A percentile compares a stretch with the other conserved stretches of the same genome.
These are phyloP conservation scores for Clonostachys sp. DNA, from an alignment of 2,329 filamentous ascomycete genomes.

Conservation along the genomic window DNA sequence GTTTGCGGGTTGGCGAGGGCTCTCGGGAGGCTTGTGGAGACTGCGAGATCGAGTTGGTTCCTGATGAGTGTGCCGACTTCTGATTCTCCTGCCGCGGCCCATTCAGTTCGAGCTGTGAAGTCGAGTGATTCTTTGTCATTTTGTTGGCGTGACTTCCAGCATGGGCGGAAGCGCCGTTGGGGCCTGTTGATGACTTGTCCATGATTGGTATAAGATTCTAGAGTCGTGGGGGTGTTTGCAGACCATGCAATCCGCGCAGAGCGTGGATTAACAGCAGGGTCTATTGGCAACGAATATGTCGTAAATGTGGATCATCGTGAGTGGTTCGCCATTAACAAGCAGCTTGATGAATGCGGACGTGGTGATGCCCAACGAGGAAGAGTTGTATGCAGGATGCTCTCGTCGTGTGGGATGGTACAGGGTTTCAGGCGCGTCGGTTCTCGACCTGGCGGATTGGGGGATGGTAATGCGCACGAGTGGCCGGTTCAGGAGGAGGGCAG, in stretches of 20 bases:
- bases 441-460: too few species aligned
- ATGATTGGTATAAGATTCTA: slow-evolving; percentile 16
- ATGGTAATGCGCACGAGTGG: too few species aligned
- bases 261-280: slow-evolving; percentile 18
- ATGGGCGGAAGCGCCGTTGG: slow-evolving; percentile 14
- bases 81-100: slow-evolving; percentile 10
- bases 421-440: too few species aligned
- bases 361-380: slow-evolving; percentile 5
- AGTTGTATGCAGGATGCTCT: too few species aligned
- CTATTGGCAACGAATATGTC: slow-evolving; percentile 16
- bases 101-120: slow-evolving; percentile 3
- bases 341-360: slow-evolving; percentile 8
- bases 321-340: slow-evolving; percentile 21
- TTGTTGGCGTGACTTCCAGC: slow-evolving; percentile 1
- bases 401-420: too few species aligned
- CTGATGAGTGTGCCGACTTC: slow-evolving; percentile 27
- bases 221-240: slow-evolving; percentile 16
- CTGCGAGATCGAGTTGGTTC: slow-evolving; percentile 24
- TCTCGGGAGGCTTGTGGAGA: slow-evolving; percentile 38
- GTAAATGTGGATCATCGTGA: slow-evolving; percentile 25
- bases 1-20: slow-evolving; percentile 38
- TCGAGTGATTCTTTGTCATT: slow-evolving; percentile 8
- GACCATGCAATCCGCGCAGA: slow-evolving; percentile 23
- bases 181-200: slow-evolving; percentile 23
- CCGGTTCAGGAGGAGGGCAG: too few species aligned